phyloP scores from a whole-genome alignment of 257 asterid genomes.

The Ophiorrhiza pumila region DNA sequence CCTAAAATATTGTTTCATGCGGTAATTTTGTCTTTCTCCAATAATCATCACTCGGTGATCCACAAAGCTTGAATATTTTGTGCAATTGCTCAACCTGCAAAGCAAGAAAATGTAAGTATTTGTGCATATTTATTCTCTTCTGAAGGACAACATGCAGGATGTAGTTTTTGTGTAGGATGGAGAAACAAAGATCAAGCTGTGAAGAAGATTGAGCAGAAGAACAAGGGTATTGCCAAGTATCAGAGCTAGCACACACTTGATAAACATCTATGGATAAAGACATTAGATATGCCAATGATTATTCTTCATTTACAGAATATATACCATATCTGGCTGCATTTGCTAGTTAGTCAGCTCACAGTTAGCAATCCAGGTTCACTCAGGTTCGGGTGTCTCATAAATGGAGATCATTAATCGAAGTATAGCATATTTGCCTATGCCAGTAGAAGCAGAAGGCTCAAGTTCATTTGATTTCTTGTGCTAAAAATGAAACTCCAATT shows the following conservation, averaged over 20 bases:
- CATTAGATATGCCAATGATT: no score
- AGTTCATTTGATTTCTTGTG: no score
- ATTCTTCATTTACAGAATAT: no score
- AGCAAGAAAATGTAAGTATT: neutral
- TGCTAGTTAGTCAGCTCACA: no score
- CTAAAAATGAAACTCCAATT: neutral
- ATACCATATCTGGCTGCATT: no score
- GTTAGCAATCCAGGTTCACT: no score
- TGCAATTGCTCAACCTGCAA: constrained; percentile 87
- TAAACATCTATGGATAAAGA: no score
- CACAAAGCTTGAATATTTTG: constrained; percentile 86
- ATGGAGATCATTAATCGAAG: neutral
- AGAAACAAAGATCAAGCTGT: neutral
- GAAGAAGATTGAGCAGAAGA: neutral
- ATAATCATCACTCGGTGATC: constrained; percentile 87
- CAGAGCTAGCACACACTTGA: neutral
- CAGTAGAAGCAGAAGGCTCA: neutral
- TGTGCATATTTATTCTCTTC: neutral
- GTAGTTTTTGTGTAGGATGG: neutral
- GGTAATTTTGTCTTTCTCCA: constrained; percentile 71
- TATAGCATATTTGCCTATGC: neutral
- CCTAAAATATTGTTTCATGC: constrained; percentile 60
- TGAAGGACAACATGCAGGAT: neutral
- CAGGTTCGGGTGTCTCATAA: neutral
- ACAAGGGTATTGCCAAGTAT: neutral